Percentiles rank a stretch among this genome's conserved stretches.
phyloP scores from a whole-genome alignment of 2,329 filamentous ascomycete species.

The Akanthomyces muscarius region DNA sequence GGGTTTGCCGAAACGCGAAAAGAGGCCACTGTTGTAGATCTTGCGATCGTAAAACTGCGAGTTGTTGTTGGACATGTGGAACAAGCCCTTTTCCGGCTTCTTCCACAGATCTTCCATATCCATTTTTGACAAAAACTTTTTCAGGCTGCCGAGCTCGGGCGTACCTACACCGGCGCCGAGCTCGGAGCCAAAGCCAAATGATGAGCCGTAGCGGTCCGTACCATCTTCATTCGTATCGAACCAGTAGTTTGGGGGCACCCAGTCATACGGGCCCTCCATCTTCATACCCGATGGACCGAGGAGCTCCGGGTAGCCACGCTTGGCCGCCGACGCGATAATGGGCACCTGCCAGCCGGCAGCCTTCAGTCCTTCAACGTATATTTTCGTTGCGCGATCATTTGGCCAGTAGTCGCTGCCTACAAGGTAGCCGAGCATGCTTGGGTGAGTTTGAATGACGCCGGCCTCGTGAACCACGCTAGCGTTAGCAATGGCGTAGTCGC shows the following conservation, averaged over 20 bases:
- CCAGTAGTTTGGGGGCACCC: conserved; percentile 64
- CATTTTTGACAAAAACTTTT: conserved; percentile 45
- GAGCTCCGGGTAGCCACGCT: conserved; percentile 47
- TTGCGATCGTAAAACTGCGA: conserved; percentile 53
- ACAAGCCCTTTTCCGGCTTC: conserved; percentile 46
- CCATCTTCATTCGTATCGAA: conserved; percentile 40
- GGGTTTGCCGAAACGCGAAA: conserved; percentile 47
- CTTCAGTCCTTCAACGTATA: conserved; percentile 49
- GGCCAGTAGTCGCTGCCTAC: conserved; percentile 63
- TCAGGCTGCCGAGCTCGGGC: conserved; percentile 51
- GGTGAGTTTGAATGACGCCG: conserved; percentile 55
- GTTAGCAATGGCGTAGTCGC: conserved; percentile 53
- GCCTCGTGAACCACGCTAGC: conserved; percentile 57
- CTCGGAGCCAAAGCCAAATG: conserved; percentile 62
- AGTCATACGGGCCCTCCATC: conserved; percentile 64
- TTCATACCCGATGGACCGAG: conserved; percentile 59
- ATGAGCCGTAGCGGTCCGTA: conserved; percentile 45
- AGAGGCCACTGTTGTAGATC: conserved; percentile 56
- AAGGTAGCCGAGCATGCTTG: conserved; percentile 54
- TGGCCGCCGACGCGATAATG: conserved; percentile 54
- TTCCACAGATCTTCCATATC: conserved; percentile 57
- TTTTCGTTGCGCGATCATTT: conserved; percentile 49
- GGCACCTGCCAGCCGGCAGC: conserved; percentile 53
- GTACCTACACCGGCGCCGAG: conserved; percentile 60
- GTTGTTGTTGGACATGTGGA: conserved; percentile 55